Evolutionary conservation across 2,329 filamentous ascomycete species (phyloP), one percentile per base, ranked within the genome.

Genomic region (Phialophora macrospora): DNA sequence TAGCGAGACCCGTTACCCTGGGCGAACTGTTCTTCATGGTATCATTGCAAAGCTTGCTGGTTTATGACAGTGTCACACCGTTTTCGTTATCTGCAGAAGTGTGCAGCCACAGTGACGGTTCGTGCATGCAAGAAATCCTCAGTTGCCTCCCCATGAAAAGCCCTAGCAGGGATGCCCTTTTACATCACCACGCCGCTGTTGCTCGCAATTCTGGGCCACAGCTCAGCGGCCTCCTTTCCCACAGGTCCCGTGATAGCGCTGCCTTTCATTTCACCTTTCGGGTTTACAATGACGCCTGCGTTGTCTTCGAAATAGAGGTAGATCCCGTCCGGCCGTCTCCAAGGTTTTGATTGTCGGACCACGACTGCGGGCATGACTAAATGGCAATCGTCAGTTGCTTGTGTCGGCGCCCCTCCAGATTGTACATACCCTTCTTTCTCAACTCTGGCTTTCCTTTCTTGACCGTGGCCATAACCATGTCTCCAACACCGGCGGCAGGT

Each of bases 361-460:
- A 99, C 95, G 80, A 99, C 94, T 79, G 95, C 95, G 76, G 95
- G 95, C 93, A 99, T 97, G 83, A 99, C 95, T 73, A 60, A 34
- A 44, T 17, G 17, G 22, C 60, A 46, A 58, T 32, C 34, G 57
- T 65, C 20, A 58, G 49, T 52, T 17, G 26, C 24, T n/a, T 58
- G 14, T 41, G 11, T 34, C 26, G 20, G 9, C 5, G 54, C 28
- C 22, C 17, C 14, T 34, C 9, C 55, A 20, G 24, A 24, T 38
- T 22, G 26, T 12, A 51, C 69, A 30, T 68, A 73, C 72, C 72
- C 91, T 99, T 99, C 92, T 99, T 99, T 84, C 96, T 89, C 80
- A 99, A 87, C 85, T 99, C 96, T 73, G 96, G 96, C 92, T 99
- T 99, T 85, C 96, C 95, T 92, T 99, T 98, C 92, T 99, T 98